These are phyloP conservation scores for Hordeum marinum DNA, from an alignment of 176 grass and related monocot genomes.

Conservation along the genomic window DNA sequence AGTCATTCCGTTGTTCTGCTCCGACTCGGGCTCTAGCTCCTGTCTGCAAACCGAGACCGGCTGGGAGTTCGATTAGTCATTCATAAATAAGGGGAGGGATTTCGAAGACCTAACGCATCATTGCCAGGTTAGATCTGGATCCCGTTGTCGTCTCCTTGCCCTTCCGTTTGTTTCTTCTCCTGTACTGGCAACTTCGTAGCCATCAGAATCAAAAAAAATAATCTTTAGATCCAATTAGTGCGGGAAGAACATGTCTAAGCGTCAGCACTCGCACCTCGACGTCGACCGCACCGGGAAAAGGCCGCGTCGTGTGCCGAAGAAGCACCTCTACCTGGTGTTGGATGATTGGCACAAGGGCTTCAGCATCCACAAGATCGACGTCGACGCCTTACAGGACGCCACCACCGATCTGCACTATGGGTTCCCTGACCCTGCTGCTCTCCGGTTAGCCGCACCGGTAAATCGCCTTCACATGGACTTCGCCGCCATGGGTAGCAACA, in stretches of 20 bases:
- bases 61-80: not conserved
- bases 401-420: not conserved
- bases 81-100: not conserved
- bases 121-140: not conserved
- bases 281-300: not conserved
- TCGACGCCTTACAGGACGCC: not conserved
- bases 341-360: conserved; percentile 16
- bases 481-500: not conserved
- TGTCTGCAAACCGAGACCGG: not conserved
- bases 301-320: not conserved
- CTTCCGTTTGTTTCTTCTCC: too few species aligned
- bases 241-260: not conserved
- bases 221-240: not conserved
- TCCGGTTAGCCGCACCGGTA: not conserved
- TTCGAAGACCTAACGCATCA: not conserved
- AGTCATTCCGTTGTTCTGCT: not conserved
- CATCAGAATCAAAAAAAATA: not conserved
- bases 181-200: too few species aligned
- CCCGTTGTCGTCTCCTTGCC: too few species aligned
- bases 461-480: not conserved
- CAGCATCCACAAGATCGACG: not conserved
- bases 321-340: conserved; percentile 9
- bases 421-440: not conserved
- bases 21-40: not conserved
- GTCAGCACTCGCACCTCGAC: not conserved